A percentile compares a stretch with the other conserved stretches of the same genome.
Evolutionary conservation across 345 rosid genomes (phyloP).

Genomic region (Luvunga scandens): DNA sequence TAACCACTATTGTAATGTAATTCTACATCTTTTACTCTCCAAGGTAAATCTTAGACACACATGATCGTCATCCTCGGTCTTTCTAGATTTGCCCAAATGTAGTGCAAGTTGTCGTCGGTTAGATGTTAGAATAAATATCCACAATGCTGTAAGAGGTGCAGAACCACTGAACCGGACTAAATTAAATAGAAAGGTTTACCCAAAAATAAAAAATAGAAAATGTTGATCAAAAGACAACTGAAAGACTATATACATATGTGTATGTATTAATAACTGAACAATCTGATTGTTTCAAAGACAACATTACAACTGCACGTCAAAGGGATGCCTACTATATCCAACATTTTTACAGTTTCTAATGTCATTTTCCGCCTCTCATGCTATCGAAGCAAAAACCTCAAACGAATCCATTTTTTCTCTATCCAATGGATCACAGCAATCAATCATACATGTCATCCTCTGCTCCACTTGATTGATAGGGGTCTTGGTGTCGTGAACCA

Average conservation of each 20-base stretch:
- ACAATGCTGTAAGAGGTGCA: not conserved
- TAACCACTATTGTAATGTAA: too few relatives aligned
- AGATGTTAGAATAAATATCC: too few relatives aligned
- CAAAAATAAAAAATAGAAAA: too few relatives aligned
- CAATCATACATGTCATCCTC: slow-evolving; percentile 82
- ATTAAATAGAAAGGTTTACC: not conserved
- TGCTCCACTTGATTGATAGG: slow-evolving; percentile 53
- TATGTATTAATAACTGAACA: not conserved
- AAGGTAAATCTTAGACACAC: too few relatives aligned
- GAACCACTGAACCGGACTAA: not conserved
- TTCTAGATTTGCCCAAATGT: too few relatives aligned
- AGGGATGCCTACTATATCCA: not conserved
- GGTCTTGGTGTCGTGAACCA: slow-evolving; percentile 35
- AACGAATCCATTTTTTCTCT: not conserved
- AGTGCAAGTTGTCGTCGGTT: too few relatives aligned
- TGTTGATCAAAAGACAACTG: not conserved
- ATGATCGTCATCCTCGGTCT: too few relatives aligned
- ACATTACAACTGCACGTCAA: not conserved
- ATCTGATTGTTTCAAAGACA: not conserved
- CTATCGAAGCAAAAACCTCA: not conserved
- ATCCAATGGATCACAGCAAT: slow-evolving; percentile 5
- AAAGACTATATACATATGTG: not conserved
- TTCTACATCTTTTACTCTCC: too few relatives aligned
- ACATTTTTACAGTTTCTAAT: not conserved
- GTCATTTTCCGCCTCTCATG: not conserved